Percentiles rank a stretch among this genome's conserved stretches.
These are phyloP conservation scores for Leccinum griseonigrum DNA, from an alignment of 1,284 basidiomycete genomes.

Conservation along the genomic window DNA sequence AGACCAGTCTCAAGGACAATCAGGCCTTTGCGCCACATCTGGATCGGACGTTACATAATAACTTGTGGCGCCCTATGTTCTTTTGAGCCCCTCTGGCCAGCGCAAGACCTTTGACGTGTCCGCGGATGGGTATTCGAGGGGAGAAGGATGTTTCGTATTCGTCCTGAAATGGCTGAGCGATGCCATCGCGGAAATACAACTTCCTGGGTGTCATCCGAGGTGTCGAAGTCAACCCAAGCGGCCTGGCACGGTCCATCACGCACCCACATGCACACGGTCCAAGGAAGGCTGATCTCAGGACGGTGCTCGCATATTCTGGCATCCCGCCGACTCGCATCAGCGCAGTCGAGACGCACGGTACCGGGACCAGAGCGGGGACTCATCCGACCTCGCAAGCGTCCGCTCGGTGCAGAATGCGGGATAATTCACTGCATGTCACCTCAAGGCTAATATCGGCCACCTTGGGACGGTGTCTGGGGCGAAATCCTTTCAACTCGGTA, in stretches of 20 bases:
- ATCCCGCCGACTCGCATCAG: constrained; percentile 48
- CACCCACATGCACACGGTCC: constrained; percentile 66
- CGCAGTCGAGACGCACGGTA: constrained; percentile 73
- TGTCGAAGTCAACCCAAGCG: constrained; percentile 68
- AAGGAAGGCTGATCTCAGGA: constrained; percentile 51
- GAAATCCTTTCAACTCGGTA: constrained; percentile 50
- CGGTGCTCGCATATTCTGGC: constrained; percentile 45
- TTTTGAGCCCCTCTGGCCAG: constrained; percentile 63
- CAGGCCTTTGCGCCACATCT: too few relatives aligned
- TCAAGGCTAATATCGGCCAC: constrained; percentile 73
- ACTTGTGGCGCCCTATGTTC: constrained; percentile 50
- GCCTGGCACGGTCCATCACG: constrained; percentile 62
- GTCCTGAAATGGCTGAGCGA: constrained; percentile 68
- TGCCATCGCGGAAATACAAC: constrained; percentile 59
- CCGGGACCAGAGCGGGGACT: constrained; percentile 68
- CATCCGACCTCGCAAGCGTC: constrained; percentile 60
- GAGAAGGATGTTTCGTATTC: constrained; percentile 72
- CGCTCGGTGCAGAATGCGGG: constrained; percentile 44
- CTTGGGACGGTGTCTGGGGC: constrained; percentile 71
- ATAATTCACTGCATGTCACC: constrained; percentile 60
- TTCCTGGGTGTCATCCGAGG: constrained; percentile 68
- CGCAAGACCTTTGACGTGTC: constrained; percentile 69
- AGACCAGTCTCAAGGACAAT: constrained; percentile 60
- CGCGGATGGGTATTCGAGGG: constrained; percentile 69
- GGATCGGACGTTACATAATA: constrained; percentile 1